Percentiles rank a stretch among this genome's conserved stretches.
These are phyloP conservation scores for Solanum pinnatisectum DNA, from an alignment of 257 asterid species.

Conservation along the genomic window DNA sequence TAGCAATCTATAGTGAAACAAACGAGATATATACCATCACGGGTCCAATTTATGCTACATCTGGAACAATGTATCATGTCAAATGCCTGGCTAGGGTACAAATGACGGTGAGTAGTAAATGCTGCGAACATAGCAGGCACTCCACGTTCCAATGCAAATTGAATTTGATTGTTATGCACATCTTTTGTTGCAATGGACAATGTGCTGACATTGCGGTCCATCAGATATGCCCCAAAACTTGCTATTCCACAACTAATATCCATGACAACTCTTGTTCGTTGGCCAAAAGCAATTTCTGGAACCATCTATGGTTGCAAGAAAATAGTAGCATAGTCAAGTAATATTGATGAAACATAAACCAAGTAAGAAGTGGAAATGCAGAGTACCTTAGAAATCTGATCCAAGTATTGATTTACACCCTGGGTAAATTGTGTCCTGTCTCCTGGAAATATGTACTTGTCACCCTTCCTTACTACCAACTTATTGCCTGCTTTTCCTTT, in stretches of 20 bases:
- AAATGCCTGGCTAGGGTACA: constrained; percentile 58
- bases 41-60: constrained; percentile 37
- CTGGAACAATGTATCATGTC: constrained; percentile 57
- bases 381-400: constrained; percentile 49
- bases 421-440: constrained; percentile 22
- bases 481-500: constrained; percentile 16
- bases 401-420: constrained; percentile 28
- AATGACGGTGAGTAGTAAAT: constrained; percentile 33
- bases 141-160: constrained; percentile 54
- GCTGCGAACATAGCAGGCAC: constrained; percentile 54
- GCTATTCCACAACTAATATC: constrained; percentile 45
- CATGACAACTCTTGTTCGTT: constrained; percentile 39
- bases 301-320: constrained; percentile 36
- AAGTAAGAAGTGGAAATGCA: not conserved
- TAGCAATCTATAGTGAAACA: not conserved
- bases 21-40: constrained; percentile 30
- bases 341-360: not conserved
- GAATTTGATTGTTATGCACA: constrained; percentile 30
- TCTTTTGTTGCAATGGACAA: constrained; percentile 43
- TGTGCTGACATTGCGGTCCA: constrained; percentile 45
- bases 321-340: not conserved
- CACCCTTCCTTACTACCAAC: constrained; percentile 18
- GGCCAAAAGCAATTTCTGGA: constrained; percentile 50
- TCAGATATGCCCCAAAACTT: constrained; percentile 47
- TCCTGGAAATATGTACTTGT: constrained; percentile 28